Conservation (phyloP, 495 filamentous ascomycete species). For the Bryoglossum gracile region DNA sequence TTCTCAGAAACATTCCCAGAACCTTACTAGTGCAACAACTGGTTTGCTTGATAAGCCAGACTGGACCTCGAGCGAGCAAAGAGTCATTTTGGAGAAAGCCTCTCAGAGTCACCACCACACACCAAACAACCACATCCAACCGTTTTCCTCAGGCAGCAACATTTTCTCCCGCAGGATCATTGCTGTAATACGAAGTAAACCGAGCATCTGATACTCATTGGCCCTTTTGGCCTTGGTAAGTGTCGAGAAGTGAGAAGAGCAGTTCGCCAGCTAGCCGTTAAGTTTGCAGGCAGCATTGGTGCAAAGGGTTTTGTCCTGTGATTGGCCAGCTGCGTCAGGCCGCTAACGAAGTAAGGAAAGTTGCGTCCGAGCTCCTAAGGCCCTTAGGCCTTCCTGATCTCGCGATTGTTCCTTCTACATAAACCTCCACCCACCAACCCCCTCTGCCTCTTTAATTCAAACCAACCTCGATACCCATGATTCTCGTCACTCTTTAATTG, state of each 20-base stretch:
- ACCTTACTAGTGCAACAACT: too few relatives aligned
- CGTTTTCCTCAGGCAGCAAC: slow-evolving; percentile 19
- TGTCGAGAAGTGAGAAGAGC: too few relatives aligned
- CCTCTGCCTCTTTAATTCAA: slow-evolving; percentile 7
- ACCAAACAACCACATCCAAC: slow-evolving; percentile 13
- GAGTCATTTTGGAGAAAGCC: slow-evolving; percentile 16
- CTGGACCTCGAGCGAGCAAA: neutral
- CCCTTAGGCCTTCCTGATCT: too few relatives aligned
- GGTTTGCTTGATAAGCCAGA: neutral
- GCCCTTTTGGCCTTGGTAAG: too few relatives aligned
- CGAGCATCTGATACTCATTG: too few relatives aligned
- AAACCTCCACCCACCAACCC: neutral
- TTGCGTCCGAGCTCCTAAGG: too few relatives aligned
- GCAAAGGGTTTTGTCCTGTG: slow-evolving; percentile 3
- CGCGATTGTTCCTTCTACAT: neutral
- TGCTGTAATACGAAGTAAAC: too few relatives aligned
- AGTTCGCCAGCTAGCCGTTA: too few relatives aligned
- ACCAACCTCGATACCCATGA: slow-evolving; percentile 10
- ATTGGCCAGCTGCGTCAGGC: too few relatives aligned
- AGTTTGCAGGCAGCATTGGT: slow-evolving; percentile 9
- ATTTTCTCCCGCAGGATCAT: too few relatives aligned
- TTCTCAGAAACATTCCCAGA: too few relatives aligned
- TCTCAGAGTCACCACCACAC: neutral
- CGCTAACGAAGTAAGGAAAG: too few relatives aligned
- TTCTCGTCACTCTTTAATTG: slow-evolving; percentile 20